Base-by-base conservation (phyloP, 176 grass and related monocot species). In the Raddia guianensis region DNA sequence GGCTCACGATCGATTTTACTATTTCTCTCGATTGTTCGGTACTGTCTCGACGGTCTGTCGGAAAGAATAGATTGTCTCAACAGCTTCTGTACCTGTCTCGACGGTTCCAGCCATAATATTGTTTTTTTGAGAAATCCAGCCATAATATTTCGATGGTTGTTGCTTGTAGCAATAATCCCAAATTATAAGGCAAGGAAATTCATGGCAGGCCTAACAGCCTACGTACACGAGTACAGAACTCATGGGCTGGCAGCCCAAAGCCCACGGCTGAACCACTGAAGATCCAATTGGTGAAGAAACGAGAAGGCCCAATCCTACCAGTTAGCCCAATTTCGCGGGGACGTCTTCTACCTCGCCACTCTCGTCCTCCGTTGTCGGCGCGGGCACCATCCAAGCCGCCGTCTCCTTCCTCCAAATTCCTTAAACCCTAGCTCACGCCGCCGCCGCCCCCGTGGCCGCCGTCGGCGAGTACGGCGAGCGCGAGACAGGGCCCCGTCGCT, bases 381-480 rank as follows among this genome's bases (percentile, higher is more conserved):
- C 7, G 55, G 55, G 8, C 59, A 6, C n/a, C 43, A 46, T 2
- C 44, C 6, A 15, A 45, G 58, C 61, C 32, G 63, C 63, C 49
- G 49, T 0, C 2, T 3, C 63, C 14, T 19, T 48, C 73, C 40
- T 56, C 86, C 32, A 15, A 70, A 12, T 42, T 14, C 73, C 80
- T 74, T 51, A 83, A 88, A 79, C 86, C 86, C 86, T 88, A 82
- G 57, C 73, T 1, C 55, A 52, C 42, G 46, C 67, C 73, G n/a
- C 42, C 62, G 14, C 49, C 5, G 1, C 58, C 2, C n/a, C 50
- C 20, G 7, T 44, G 35, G 20, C 54, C 73, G 79, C 64, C 46
- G 34, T 12, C 72, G 79, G 6, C 56, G 55, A 76, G 1, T 7
- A 82, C 21, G 18, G 3, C 48, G 49, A 19, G 66, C 49, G 21